Evolutionary conservation across 176 grass and related monocot genomes (phyloP).

Genomic region (Calamus simplicifolius): DNA sequence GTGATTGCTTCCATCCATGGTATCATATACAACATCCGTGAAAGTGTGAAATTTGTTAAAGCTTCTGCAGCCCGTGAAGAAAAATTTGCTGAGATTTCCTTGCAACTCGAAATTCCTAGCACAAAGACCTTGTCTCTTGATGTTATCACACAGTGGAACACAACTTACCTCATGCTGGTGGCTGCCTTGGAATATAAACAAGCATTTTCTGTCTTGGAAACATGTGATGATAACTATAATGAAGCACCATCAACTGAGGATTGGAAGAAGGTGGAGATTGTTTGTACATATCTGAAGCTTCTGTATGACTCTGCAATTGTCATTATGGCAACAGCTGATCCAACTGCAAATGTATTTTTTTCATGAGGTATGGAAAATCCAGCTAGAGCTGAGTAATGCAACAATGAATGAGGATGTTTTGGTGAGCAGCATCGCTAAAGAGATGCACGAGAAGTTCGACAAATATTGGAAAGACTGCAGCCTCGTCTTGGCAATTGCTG

Average conservation of each 20-base stretch:
- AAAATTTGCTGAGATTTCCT: constrained; percentile 67
- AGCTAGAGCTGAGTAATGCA: constrained; percentile 52
- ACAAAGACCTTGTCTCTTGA: constrained; percentile 68
- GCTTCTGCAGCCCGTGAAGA: constrained; percentile 57
- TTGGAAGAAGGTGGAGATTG: constrained; percentile 71
- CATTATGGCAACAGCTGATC: constrained; percentile 50
- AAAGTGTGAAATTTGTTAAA: constrained; percentile 91
- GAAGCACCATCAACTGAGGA: constrained; percentile 67
- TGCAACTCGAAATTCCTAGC: constrained; percentile 58
- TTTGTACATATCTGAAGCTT: constrained; percentile 50
- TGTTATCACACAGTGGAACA: constrained; percentile 84
- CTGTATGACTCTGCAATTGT: constrained; percentile 70
- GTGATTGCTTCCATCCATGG: constrained; percentile 82
- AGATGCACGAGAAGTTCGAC: constrained; percentile 85
- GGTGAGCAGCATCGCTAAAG: constrained; percentile 55
- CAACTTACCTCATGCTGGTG: constrained; percentile 79
- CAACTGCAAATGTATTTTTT: constrained; percentile 78
- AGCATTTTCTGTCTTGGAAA: constrained; percentile 54
- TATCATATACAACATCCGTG: constrained; percentile 77
- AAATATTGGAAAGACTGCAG: constrained; percentile 95
- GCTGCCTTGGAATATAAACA: constrained; percentile 82
- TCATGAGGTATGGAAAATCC: constrained; percentile 88
- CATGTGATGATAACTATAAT: constrained; percentile 80
- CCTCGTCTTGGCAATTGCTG: constrained; percentile 72
- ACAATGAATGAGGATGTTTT: constrained; percentile 40